Evolutionary conservation across 331 rosid genomes (phyloP), one percentile per base, ranked within the genome.

Genomic region (Telfairia occidentalis): DNA sequence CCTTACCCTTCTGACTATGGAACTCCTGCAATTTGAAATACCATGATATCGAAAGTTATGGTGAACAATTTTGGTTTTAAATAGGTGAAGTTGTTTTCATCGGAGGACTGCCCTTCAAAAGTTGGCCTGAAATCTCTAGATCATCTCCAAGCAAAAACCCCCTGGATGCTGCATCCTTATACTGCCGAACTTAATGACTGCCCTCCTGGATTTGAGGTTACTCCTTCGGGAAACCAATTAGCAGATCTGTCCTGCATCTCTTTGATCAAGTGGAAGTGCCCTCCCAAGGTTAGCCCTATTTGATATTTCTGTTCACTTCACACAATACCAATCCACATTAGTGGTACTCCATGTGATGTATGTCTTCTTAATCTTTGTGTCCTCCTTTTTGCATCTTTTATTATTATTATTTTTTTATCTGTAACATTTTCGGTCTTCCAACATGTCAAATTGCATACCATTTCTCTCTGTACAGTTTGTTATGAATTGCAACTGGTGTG

Each of bases 181-280:
- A 7, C 75, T 35, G 15, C 30, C 16, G 87, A 81, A 37, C 49
- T 30, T n/a, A 45, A 74, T 30, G 85, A 81, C 69, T 76, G 82
- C 0, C 92, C 96, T 54, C 97, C 90, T 18, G 96, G 92, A 18
- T 91, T 89, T 81, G 96, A 81, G 79, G 80, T 40, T 11, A 55
- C 81, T 75, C 59, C 61, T 18, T 19, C 71, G 42, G 30, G 24
- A 64, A 78, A 74, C 71, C 86, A 78, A 75, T 45, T 83, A 42
- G 79, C 71, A 48, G 78, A 80, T 38, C 79, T 74, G 28, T 34
- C 79, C 40, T 37, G 19, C 77, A 45, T 82, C 48, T 58, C 84
- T 77, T 76, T 0, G 58, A 83, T 86, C 19, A 83, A 67, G 77
- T 92, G 98, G 98, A 76, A 79, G 55, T 53, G 83, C 75, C 91